Base-by-base conservation (phyloP, 2,329 filamentous ascomycete genomes). In the Zymoseptoria ardabiliae region DNA sequence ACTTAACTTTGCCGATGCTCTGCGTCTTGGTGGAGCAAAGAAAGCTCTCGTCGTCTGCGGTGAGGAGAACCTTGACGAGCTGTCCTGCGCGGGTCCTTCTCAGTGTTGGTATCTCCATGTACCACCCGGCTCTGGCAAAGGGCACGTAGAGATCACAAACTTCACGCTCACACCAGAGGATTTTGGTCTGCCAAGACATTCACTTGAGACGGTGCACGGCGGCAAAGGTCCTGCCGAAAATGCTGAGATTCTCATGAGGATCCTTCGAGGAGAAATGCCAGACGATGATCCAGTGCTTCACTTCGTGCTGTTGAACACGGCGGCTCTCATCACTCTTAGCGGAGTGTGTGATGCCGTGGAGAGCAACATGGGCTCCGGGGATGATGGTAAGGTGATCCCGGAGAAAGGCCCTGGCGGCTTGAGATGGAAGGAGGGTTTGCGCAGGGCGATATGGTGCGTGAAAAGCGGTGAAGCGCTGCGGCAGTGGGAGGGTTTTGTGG, bases 11-110 rank as follows among this genome's bases (percentile, higher is more conserved):
- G 90, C 90, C 2, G 89, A 96, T 66, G 91, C 93, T 0, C 78
- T 99, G 55, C 82, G 82, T 41, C 81, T 94, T 66, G 83, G 85
- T 17, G 92, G 92, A 23, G 85, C 85, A 50, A 85, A 79, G 63
- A 97, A 97, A 74, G 92, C 90, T 2, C 78, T 99, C 75, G 84
- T 99, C 21, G 89, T 97, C 19, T 99, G 93, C 71, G 94, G 94
- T 50, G 88, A 89, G 65, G 95, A 97, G 77, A 91, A 97, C 68
- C 84, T 99, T 28, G 94, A 99, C 72, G 94, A 99, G 77, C 85
- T 99, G 62, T 94, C 89, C 68, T 97, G 93, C 67, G 94, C 93
- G 1, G 93, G 94, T 0, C 81, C 81, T 41, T 96, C 92, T 2
- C 86, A 89, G 69, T 96, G 92, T 81, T 99, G 94, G 94, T 85